A percentile compares a stretch with the other conserved stretches of the same genome.
Evolutionary conservation across 1,284 basidiomycete species (phyloP).

Genomic region (Tilletia walkeri): DNA sequence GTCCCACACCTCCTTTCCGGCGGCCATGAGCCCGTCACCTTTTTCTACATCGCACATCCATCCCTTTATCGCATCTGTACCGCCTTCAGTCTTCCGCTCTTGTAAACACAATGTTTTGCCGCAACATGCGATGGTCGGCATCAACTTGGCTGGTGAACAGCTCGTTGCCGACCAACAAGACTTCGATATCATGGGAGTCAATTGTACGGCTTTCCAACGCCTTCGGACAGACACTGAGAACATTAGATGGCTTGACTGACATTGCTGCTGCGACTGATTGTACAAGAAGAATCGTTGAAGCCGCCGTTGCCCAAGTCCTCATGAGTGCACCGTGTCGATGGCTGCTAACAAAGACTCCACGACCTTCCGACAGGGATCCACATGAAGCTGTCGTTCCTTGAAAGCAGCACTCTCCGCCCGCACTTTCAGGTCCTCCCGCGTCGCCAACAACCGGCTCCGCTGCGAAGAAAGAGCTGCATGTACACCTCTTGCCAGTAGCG

Average conservation of each 20-base stretch:
- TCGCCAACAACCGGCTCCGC: background rate
- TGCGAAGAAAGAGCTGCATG: background rate
- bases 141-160: too few relatives aligned
- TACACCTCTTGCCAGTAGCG: background rate
- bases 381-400: conserved; percentile 11
- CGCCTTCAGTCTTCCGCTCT: background rate
- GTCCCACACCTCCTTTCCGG: conserved; percentile 3
- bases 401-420: background rate
- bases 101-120: background rate
- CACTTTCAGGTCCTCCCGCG: background rate
- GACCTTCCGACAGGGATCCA: conserved; percentile 13
- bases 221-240: too few relatives aligned
- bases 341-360: background rate
- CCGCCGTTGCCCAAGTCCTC: too few relatives aligned
- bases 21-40: background rate
- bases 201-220: too few relatives aligned
- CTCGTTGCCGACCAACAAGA: too few relatives aligned
- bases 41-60: background rate
- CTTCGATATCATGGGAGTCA: too few relatives aligned
- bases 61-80: background rate
- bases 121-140: too few relatives aligned
- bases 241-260: too few relatives aligned
- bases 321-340: too few relatives aligned
- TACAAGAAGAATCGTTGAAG: too few relatives aligned
- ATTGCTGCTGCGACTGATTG: too few relatives aligned